A percentile compares a stretch with the other conserved stretches of the same genome.
phyloP scores from a whole-genome alignment of 495 filamentous ascomycete species.

The Xylaria castorea region DNA sequence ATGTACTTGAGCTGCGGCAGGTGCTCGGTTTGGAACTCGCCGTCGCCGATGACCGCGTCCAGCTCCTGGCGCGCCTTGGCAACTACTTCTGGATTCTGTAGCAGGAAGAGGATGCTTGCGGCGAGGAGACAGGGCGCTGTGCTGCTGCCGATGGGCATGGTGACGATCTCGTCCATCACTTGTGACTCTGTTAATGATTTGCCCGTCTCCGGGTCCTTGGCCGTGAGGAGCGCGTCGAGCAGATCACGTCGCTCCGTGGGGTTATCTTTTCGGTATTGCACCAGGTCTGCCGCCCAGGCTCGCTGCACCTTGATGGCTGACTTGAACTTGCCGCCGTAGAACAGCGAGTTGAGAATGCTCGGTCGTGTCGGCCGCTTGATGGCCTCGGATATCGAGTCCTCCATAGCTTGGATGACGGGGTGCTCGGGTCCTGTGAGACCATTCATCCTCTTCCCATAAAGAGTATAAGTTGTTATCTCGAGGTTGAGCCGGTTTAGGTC shows the following conservation, averaged over 20 bases:
- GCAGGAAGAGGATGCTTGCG: slow-evolving; percentile 63
- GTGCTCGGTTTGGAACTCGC: slow-evolving; percentile 60
- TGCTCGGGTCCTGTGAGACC: slow-evolving; percentile 66
- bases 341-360: slow-evolving; percentile 60
- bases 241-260: slow-evolving; percentile 70
- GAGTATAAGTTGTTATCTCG: slow-evolving; percentile 67
- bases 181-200: slow-evolving; percentile 61
- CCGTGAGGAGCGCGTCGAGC: slow-evolving; percentile 69
- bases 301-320: slow-evolving; percentile 60
- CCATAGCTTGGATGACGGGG: slow-evolving; percentile 71
- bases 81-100: slow-evolving; percentile 67
- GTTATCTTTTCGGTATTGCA: slow-evolving; percentile 63
- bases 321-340: slow-evolving; percentile 61
- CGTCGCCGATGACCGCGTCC: slow-evolving; percentile 63
- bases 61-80: slow-evolving; percentile 70
- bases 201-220: slow-evolving; percentile 70
- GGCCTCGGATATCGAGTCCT: slow-evolving; percentile 64
- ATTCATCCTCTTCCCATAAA: slow-evolving; percentile 74
- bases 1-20: slow-evolving; percentile 67
- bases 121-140: slow-evolving; percentile 59
- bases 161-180: slow-evolving; percentile 73
- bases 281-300: slow-evolving; percentile 61
- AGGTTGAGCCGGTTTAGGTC: slow-evolving; percentile 76
- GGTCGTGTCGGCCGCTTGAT: slow-evolving; percentile 63
- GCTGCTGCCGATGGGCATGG: slow-evolving; percentile 56